Conservation (phyloP, 768 basidiomycete species). For the Serendipita sp. region DNA sequence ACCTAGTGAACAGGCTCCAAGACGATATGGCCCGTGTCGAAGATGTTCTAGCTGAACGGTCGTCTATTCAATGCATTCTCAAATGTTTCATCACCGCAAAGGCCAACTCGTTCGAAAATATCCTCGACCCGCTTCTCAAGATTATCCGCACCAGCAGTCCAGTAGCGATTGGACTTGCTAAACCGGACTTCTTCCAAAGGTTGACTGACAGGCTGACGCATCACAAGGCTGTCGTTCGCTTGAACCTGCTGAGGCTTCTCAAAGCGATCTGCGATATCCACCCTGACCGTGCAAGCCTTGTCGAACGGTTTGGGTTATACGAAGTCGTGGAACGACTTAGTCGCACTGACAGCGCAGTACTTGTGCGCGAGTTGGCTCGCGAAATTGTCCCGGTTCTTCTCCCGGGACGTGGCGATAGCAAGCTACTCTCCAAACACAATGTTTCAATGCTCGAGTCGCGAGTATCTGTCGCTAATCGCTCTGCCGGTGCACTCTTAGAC, state of each 20-base stretch:
- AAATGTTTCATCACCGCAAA: conserved; percentile 73
- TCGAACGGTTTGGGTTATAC: conserved; percentile 67
- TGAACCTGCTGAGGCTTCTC: conserved; percentile 77
- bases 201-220: conserved; percentile 65
- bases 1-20: conserved; percentile 48
- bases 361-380: conserved; percentile 77
- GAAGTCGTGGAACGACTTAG: conserved; percentile 70
- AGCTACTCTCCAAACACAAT: not conserved
- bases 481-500: not conserved
- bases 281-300: conserved; percentile 66
- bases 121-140: conserved; percentile 87
- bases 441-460: not conserved
- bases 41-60: conserved; percentile 59
- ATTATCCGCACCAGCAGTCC: conserved; percentile 65
- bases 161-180: conserved; percentile 63
- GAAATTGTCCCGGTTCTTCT: conserved; percentile 68
- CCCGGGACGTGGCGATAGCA: conserved; percentile 26
- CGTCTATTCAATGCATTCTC: conserved; percentile 51
- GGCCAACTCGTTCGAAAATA: conserved; percentile 79
- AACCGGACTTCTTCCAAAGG: conserved; percentile 71
- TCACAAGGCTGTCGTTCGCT: conserved; percentile 75
- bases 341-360: conserved; percentile 73
- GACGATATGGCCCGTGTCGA: conserved; percentile 92
- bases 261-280: conserved; percentile 79
- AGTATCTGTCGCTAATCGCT: not conserved